Evolutionary conservation across 805 yeast genomes (phyloP).

Genomic region (Saccharomycopsis guyanensis): DNA sequence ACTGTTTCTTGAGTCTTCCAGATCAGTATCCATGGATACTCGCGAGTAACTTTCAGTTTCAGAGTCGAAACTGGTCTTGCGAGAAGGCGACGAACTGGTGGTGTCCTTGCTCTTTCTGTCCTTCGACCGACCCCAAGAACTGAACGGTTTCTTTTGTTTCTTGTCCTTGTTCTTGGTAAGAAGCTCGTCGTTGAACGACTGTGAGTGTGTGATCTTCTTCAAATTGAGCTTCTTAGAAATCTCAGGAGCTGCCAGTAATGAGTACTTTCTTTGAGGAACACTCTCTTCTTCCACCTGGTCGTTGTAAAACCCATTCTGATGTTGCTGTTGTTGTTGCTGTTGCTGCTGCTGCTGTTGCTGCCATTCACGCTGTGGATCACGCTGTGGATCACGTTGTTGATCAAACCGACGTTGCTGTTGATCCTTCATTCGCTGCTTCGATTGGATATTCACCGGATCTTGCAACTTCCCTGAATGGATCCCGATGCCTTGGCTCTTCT

Average conservation of each 20-base stretch:
- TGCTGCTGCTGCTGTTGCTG: constrained; percentile 15
- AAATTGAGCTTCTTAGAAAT: not conserved
- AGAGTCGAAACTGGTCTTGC: constrained; percentile 2
- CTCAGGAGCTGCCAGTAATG: constrained; percentile 3
- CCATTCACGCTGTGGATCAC: constrained; percentile 9
- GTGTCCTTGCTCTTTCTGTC: not conserved
- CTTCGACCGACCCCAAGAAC: constrained; percentile 1
- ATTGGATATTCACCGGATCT: constrained; percentile 8
- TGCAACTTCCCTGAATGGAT: constrained; percentile 3
- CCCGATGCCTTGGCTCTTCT: not conserved
- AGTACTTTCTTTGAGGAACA: not conserved
- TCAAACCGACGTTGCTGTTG: constrained; percentile 16
- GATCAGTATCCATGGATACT: not conserved
- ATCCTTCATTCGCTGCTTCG: constrained; percentile 7
- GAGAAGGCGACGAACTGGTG: not conserved
- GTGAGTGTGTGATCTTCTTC: constrained; percentile 9
- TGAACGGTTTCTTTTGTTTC: constrained; percentile 6
- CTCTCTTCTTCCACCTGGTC: not conserved
- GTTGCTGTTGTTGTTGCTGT: constrained; percentile 17
- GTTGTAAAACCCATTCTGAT: not conserved
- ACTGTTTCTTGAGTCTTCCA: not conserved
- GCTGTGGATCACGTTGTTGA: constrained; percentile 23
- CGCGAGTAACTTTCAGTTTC: not conserved
- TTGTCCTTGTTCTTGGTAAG: not conserved
- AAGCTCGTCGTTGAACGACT: constrained; percentile 2